Evolutionary conservation across 2,329 filamentous ascomycete species (phyloP).

Genomic region (Trichoderma koningii): DNA sequence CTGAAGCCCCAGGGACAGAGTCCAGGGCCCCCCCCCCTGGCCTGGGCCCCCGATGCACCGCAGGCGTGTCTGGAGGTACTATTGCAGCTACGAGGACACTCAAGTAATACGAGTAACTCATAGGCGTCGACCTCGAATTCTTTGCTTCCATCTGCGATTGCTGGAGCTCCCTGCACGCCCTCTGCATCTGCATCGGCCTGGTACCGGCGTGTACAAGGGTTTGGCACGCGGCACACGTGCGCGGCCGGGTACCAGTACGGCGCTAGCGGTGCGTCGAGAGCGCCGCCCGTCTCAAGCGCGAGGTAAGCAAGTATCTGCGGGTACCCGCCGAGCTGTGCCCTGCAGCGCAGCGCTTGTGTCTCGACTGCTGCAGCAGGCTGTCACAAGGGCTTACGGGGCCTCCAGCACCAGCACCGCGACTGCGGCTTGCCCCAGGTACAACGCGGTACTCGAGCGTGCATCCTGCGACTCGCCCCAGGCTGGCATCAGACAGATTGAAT

Average conservation of each 20-base stretch:
- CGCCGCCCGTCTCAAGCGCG: neutral
- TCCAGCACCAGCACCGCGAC: neutral
- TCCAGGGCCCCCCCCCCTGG: conserved; percentile 12
- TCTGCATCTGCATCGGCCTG: neutral
- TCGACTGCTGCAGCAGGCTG: neutral
- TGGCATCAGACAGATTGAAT: too few species aligned
- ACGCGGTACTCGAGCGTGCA: too few species aligned
- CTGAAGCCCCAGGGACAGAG: neutral
- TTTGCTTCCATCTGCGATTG: neutral
- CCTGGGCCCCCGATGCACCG: conserved; percentile 23
- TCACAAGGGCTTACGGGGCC: neutral
- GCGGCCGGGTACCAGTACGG: conserved; percentile 1
- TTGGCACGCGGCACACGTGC: conserved; percentile 20
- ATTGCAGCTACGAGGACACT: too few species aligned
- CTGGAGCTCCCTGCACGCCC: conserved; percentile 11
- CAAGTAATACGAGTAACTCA: too few species aligned
- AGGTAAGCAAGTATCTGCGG: neutral
- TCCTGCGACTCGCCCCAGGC: too few species aligned
- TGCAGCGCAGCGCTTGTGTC: neutral
- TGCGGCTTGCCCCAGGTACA: too few species aligned
- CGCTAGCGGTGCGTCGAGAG: conserved; percentile 1
- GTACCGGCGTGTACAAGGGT: conserved; percentile 8
- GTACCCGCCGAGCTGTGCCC: neutral
- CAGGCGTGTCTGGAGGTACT: neutral
- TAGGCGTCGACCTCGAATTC: too few species aligned